Conservation (phyloP, 345 rosid genomes). For the Linum usitatissimum region DNA sequence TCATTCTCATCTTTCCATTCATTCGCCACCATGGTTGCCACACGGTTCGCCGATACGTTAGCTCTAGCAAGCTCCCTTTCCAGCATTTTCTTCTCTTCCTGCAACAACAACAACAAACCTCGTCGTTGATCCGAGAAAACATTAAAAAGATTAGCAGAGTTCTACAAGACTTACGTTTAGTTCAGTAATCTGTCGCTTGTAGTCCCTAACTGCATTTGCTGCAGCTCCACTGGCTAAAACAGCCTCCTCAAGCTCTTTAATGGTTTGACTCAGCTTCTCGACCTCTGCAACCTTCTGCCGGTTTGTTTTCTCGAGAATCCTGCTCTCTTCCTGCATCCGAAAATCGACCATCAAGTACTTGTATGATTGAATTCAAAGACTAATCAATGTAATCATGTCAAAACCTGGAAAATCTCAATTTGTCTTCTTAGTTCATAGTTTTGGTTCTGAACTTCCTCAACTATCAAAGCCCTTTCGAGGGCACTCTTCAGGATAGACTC, state of each 20-base stretch:
- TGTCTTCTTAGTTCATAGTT: conserved; percentile 75
- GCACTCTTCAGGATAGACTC: conserved; percentile 75
- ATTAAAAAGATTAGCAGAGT: neutral
- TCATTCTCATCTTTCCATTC: conserved; percentile 95
- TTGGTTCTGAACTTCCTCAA: conserved; percentile 89
- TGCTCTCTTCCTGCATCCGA: conserved; percentile 67
- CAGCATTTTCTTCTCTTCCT: conserved; percentile 87
- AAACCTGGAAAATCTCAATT: conserved; percentile 79
- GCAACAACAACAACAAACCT: conserved; percentile 1
- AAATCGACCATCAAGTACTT: neutral
- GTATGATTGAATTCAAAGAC: neutral
- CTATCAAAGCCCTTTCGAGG: conserved; percentile 83
- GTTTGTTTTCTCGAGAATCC: conserved; percentile 78
- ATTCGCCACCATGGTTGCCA: conserved; percentile 79
- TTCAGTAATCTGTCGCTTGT: conserved; percentile 58
- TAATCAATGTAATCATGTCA: neutral
- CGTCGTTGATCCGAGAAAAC: neutral
- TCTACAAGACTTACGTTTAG: conserved; percentile 37
- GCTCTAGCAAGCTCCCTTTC: conserved; percentile 92
- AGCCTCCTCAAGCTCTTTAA: conserved; percentile 73
- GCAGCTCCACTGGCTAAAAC: conserved; percentile 76
- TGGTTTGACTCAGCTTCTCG: conserved; percentile 78
- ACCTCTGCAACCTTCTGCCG: conserved; percentile 85
- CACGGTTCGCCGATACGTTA: conserved; percentile 68
- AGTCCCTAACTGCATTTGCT: conserved; percentile 71